A percentile compares a stretch with the other conserved stretches of the same genome.
These are phyloP conservation scores for Theobroma grandiflorum DNA, from an alignment of 441 rosid species.

Conservation along the genomic window DNA sequence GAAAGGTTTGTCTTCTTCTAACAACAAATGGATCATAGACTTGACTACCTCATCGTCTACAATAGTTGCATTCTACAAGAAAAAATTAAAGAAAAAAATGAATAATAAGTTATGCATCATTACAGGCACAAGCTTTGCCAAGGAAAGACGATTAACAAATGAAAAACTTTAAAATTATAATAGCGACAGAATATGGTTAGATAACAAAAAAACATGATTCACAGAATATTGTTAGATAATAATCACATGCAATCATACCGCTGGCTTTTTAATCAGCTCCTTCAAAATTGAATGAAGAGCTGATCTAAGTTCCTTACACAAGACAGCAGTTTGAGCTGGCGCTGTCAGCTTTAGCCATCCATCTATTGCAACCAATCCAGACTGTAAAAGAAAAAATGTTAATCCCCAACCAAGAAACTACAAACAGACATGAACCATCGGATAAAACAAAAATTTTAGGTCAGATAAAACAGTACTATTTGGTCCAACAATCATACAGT, in stretches of 20 bases:
- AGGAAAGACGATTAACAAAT: background rate
- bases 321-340: slow-evolving; percentile 90
- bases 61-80: slow-evolving; percentile 57
- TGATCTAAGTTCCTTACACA: slow-evolving; percentile 84
- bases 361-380: slow-evolving; percentile 75
- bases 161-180: background rate
- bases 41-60: slow-evolving; percentile 77
- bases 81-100: background rate
- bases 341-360: slow-evolving; percentile 91
- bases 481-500: background rate
- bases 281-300: slow-evolving; percentile 77
- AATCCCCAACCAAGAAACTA: background rate
- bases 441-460: background rate
- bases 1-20: slow-evolving; percentile 76
- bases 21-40: slow-evolving; percentile 73
- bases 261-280: slow-evolving; percentile 78
- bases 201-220: slow-evolving; percentile 1
- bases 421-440: background rate
- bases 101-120: slow-evolving; percentile 7
- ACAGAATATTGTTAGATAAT: background rate
- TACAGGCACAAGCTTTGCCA: slow-evolving; percentile 7
- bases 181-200: background rate
- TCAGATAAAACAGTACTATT: background rate
- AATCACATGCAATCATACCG: slow-evolving; percentile 46
- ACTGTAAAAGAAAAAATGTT: slow-evolving; percentile 43